Evolutionary conservation across 495 filamentous ascomycete genomes (phyloP).

Genomic region (Neurospora terricola): DNA sequence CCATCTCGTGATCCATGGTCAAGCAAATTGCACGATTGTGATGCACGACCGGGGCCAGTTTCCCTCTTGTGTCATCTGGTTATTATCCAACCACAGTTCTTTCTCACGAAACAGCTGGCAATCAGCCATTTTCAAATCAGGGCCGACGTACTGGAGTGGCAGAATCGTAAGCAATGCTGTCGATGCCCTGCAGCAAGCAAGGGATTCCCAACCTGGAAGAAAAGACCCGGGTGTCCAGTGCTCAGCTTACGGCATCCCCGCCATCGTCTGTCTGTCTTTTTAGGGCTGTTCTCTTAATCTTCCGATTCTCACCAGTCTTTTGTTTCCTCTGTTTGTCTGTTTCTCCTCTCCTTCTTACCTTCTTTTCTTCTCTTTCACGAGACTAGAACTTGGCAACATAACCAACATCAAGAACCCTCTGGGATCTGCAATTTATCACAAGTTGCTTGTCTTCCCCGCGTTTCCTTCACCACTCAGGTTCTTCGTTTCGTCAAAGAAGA

Average conservation of each 20-base stretch:
- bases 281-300: neutral
- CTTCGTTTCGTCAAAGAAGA: neutral
- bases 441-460: neutral
- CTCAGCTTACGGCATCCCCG: slow-evolving; percentile 3
- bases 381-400: neutral
- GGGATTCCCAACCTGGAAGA: neutral
- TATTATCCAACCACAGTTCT: neutral
- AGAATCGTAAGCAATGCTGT: neutral
- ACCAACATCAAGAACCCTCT: neutral
- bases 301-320: neutral
- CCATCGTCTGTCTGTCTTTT: neutral
- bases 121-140: neutral
- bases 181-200: neutral
- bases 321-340: neutral
- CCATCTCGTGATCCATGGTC: neutral
- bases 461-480: neutral
- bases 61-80: neutral
- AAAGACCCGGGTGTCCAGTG: neutral
- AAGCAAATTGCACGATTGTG: neutral
- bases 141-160: neutral
- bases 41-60: neutral
- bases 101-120: neutral
- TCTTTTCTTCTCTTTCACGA: neutral
- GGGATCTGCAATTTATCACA: neutral
- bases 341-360: slow-evolving; percentile 1